Evolutionary conservation across 2,329 filamentous ascomycete species (phyloP).

Genomic region (Cercospora zeina): DNA sequence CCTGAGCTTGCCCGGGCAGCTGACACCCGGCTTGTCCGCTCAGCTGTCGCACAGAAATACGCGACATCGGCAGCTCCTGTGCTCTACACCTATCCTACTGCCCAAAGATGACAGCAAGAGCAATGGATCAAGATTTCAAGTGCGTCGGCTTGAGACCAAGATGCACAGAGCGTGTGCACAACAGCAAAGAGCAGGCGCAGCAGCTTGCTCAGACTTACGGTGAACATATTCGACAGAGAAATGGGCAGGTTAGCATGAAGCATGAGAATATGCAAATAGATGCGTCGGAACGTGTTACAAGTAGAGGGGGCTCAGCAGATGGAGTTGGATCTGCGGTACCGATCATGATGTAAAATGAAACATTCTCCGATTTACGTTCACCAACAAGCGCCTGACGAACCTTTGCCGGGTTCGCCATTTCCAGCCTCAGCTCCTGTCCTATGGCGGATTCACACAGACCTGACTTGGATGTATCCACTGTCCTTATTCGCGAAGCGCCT

Average conservation of each 20-base stretch:
- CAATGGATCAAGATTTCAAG: neutral
- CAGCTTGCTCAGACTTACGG: neutral
- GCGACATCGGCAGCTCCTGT: neutral
- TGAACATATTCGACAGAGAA: neutral
- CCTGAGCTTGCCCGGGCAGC: neutral
- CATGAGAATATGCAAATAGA: neutral
- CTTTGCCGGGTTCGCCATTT: neutral
- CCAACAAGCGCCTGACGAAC: slow-evolving; percentile 1
- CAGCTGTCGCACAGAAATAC: neutral
- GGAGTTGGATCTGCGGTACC: neutral
- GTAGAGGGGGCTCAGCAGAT: neutral
- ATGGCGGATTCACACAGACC: slow-evolving; percentile 2
- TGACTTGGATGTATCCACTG: neutral
- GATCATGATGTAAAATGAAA: neutral
- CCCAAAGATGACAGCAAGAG: neutral
- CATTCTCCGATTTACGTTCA: neutral
- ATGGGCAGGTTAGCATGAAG: neutral
- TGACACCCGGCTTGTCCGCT: neutral
- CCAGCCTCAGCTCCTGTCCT: neutral
- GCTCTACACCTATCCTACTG: neutral
- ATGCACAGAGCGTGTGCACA: neutral
- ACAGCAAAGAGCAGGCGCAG: neutral
- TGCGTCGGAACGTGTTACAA: neutral
- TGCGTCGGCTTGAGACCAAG: neutral
- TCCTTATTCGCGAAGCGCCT: no score